These are phyloP conservation scores for Albizia julibrissin DNA, from an alignment of 306 rosid genomes.

Conservation along the genomic window DNA sequence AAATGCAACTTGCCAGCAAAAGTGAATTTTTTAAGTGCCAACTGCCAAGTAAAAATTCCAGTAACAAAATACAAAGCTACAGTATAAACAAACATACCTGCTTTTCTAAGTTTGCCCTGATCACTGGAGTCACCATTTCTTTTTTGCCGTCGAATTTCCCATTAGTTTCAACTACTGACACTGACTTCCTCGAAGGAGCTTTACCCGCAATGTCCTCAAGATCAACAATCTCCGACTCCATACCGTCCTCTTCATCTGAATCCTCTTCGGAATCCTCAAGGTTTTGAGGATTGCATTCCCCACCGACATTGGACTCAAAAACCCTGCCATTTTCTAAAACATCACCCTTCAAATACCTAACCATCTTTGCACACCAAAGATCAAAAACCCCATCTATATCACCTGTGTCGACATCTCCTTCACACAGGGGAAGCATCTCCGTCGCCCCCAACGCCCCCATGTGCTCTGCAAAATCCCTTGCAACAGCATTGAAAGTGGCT, in stretches of 20 bases:
- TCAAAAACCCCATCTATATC: conserved; percentile 68
- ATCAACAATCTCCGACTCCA: conserved; percentile 70
- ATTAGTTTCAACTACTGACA: conserved; percentile 48
- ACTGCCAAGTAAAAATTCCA: not conserved
- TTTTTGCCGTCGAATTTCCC: conserved; percentile 67
- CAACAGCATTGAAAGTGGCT: conserved; percentile 65
- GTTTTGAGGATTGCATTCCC: conserved; percentile 50
- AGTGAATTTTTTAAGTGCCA: not conserved
- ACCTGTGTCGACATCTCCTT: conserved; percentile 76
- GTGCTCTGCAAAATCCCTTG: conserved; percentile 53
- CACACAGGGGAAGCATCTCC: conserved; percentile 70
- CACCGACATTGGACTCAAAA: conserved; percentile 33
- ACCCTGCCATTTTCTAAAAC: conserved; percentile 45
- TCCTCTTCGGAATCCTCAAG: conserved; percentile 53
- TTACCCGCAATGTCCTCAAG: conserved; percentile 98
- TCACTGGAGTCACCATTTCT: conserved; percentile 92
- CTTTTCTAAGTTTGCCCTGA: conserved; percentile 86
- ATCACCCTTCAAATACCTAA: conserved; percentile 53
- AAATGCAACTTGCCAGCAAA: not conserved
- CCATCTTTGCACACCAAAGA: conserved; percentile 64
- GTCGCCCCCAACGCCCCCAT: conserved; percentile 70
- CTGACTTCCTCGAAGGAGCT: conserved; percentile 69
- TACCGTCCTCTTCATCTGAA: conserved; percentile 43
- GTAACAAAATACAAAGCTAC: not conserved
- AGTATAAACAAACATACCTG: conserved; percentile 52